These are phyloP conservation scores for Verticillium nubilum DNA, from an alignment of 2,329 filamentous ascomycete genomes.

Conservation along the genomic window DNA sequence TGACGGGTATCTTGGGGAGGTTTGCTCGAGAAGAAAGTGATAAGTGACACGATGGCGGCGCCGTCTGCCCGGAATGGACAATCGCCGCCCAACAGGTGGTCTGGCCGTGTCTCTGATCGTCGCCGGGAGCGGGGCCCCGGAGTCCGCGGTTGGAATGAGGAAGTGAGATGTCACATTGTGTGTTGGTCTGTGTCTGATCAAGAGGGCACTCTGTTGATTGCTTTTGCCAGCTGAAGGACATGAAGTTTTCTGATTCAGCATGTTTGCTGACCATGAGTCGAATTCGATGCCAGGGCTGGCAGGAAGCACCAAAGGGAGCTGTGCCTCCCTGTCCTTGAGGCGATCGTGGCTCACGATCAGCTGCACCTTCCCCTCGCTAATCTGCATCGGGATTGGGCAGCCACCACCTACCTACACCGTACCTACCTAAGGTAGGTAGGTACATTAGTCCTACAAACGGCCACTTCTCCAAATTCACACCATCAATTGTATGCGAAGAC, in stretches of 20 bases:
- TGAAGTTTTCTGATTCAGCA: not conserved
- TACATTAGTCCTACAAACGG: no score
- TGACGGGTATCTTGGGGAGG: not conserved
- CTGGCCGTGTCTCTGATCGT: not conserved
- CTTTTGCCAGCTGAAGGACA: not conserved
- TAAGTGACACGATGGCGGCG: not conserved
- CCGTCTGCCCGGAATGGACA: not conserved
- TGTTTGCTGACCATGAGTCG: not conserved
- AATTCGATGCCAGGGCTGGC: not conserved
- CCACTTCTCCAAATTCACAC: not conserved
- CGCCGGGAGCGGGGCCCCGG: not conserved
- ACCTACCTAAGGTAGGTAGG: not conserved
- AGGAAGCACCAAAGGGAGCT: not conserved
- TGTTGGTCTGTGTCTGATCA: not conserved
- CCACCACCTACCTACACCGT: not conserved
- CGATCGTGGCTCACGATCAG: not conserved
- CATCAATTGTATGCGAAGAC: no score
- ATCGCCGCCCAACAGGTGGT: not conserved
- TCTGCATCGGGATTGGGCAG: not conserved
- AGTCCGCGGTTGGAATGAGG: not conserved
- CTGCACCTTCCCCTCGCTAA: not conserved
- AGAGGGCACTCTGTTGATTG: not conserved
- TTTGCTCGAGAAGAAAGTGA: not conserved
- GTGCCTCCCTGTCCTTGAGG: not conserved
- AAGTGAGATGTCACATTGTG: not conserved